phyloP scores from a whole-genome alignment of 257 asterid genomes.

The Rehmannia glutinosa region DNA sequence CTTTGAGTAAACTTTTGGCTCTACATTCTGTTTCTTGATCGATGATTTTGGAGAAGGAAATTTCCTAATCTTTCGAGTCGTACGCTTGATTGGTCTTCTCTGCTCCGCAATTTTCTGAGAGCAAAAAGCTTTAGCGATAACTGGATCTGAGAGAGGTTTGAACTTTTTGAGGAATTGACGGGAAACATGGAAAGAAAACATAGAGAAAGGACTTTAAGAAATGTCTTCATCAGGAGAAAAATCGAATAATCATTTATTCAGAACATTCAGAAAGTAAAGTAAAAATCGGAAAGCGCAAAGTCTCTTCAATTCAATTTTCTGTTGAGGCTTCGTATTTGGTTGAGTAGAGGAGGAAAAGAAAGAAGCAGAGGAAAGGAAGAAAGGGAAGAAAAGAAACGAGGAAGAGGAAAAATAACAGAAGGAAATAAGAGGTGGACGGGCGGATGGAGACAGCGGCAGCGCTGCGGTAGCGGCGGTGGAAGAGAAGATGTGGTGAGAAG shows the following conservation, averaged over 20 bases:
- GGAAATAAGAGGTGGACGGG: no score
- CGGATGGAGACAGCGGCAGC: no score
- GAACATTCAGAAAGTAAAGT: not conserved
- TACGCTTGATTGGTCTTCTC: slow-evolving; percentile 24
- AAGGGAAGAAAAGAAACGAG: no score
- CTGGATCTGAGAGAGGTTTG: slow-evolving; percentile 19
- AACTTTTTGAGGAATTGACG: slow-evolving; percentile 30
- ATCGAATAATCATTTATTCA: not conserved
- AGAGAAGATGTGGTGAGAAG: no score
- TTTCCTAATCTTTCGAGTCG: slow-evolving; percentile 17
- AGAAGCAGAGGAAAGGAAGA: no score
- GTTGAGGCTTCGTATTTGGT: not conserved
- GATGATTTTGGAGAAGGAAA: slow-evolving; percentile 24
- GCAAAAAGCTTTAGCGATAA: slow-evolving; percentile 22
- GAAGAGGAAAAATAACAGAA: no score
- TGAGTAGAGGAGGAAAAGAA: no score
- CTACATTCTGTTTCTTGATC: slow-evolving; percentile 25
- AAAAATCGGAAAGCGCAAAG: not conserved
- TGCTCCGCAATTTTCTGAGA: slow-evolving; percentile 19
- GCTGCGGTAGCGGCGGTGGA: no score
- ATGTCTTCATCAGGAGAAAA: slow-evolving; percentile 14
- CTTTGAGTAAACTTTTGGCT: slow-evolving; percentile 42
- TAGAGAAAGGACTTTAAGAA: slow-evolving; percentile 12
- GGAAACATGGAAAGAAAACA: slow-evolving; percentile 34
- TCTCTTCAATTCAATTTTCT: not conserved